Evolutionary conservation across 495 filamentous ascomycete species (phyloP).

Genomic region (Lophium mytilinum): DNA sequence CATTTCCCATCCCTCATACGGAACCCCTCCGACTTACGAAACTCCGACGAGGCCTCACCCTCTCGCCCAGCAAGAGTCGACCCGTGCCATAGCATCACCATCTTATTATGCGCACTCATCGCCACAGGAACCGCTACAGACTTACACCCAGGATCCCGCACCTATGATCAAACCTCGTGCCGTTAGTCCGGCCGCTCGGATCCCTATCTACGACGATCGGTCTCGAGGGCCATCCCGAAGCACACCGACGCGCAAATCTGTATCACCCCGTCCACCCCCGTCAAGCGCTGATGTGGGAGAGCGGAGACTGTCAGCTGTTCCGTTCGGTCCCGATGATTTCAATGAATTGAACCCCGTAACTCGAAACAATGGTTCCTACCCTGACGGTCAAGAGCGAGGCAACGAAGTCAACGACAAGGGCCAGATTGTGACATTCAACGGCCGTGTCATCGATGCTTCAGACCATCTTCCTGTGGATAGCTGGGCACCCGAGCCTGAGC

Average conservation of each 20-base stretch:
- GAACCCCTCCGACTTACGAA: conserved; percentile 18
- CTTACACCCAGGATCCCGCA: conserved; percentile 20
- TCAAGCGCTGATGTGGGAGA: conserved; percentile 32
- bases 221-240: conserved; percentile 37
- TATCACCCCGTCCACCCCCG: conserved; percentile 63
- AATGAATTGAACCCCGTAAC: conserved; percentile 58
- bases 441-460: conserved; percentile 81
- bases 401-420: conserved; percentile 21
- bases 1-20: conserved; percentile 15
- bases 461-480: conserved; percentile 86
- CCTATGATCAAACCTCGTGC: conserved; percentile 39
- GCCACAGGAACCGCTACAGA: conserved; percentile 19
- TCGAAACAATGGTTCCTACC: conserved; percentile 1
- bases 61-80: conserved; percentile 23
- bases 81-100: conserved; percentile 1
- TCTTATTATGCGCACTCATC: conserved; percentile 17
- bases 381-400: conserved; percentile 2
- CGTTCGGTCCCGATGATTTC: conserved; percentile 87
- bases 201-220: conserved; percentile 5
- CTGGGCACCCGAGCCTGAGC: conserved; percentile 91
- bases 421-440: conserved; percentile 69
- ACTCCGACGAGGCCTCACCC: conserved; percentile 24
- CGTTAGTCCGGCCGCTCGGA: conserved; percentile 45
- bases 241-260: conserved; percentile 62
- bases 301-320: conserved; percentile 53